Conservation (phyloP, 768 basidiomycete species). For the Rhodotorula sphaerocarpa region DNA sequence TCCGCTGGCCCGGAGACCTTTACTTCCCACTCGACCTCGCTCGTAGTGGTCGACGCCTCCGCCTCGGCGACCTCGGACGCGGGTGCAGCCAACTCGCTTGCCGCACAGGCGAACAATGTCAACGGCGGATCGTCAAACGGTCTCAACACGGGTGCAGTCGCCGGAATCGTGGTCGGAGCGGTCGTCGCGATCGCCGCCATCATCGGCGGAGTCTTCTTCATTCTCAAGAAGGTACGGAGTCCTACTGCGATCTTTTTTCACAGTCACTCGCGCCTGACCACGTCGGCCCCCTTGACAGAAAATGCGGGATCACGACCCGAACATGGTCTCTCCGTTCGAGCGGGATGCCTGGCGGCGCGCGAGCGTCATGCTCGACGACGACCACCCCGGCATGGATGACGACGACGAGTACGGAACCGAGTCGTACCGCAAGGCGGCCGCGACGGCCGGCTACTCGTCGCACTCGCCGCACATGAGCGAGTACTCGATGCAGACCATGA, state of each 20-base stretch:
- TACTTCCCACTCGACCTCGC: conserved; percentile 7
- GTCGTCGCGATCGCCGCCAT: conserved; percentile 24
- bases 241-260: neutral
- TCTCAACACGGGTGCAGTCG: conserved; percentile 53
- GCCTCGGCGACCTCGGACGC: conserved; percentile 1
- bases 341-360: conserved; percentile 30
- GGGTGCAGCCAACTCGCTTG: conserved; percentile 50
- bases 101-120: conserved; percentile 44
- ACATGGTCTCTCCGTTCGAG: conserved; percentile 32
- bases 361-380: conserved; percentile 30
- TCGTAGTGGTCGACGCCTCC: conserved; percentile 12
- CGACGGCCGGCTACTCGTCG: neutral
- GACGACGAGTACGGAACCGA: conserved; percentile 5
- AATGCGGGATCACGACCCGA: conserved; percentile 17
- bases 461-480: conserved; percentile 36
- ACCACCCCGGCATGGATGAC: no score
- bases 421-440: neutral
- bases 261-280: neutral
- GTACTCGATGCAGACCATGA: conserved; percentile 13
- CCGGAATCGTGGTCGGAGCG: conserved; percentile 29
- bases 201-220: conserved; percentile 10
- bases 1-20: neutral
- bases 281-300: neutral
- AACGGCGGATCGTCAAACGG: conserved; percentile 35
- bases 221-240: conserved; percentile 20